phyloP scores from a whole-genome alignment of 345 rosid species.

The Cardamine occulta region DNA sequence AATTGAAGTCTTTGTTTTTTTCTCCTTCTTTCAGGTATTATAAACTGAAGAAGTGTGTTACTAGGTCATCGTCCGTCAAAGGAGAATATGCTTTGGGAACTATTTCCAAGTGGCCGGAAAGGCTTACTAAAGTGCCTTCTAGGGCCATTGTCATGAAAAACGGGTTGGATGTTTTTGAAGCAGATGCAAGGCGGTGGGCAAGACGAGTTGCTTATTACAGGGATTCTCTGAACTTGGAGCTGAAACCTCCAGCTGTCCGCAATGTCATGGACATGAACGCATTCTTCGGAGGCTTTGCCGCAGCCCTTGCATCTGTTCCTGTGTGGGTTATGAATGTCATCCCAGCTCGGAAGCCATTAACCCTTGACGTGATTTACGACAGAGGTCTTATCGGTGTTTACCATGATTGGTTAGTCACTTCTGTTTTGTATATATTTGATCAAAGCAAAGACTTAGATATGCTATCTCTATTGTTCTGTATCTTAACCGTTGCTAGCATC shows the following conservation, averaged over 20 bases:
- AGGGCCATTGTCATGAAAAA: conserved; percentile 70
- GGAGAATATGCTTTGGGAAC: conserved; percentile 72
- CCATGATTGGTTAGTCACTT: conserved; percentile 72
- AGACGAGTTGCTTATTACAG: conserved; percentile 89
- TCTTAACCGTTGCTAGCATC: conserved; percentile 5
- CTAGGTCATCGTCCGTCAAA: conserved; percentile 56
- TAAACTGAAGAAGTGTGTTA: conserved; percentile 75
- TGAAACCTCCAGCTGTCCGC: conserved; percentile 74
- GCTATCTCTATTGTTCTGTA: neutral
- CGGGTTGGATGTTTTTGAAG: conserved; percentile 81
- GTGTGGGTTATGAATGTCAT: conserved; percentile 97
- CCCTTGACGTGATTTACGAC: conserved; percentile 79
- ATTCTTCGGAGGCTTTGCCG: conserved; percentile 92
- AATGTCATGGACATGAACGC: conserved; percentile 98
- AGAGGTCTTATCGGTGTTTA: conserved; percentile 89
- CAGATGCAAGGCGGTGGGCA: conserved; percentile 84
- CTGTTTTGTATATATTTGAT: neutral
- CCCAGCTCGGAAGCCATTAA: conserved; percentile 77
- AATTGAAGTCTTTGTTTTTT: conserved; percentile 13
- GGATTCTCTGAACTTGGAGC: conserved; percentile 50
- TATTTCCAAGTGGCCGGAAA: conserved; percentile 80
- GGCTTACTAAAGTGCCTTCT: conserved; percentile 71
- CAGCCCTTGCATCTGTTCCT: conserved; percentile 76
- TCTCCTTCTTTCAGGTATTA: conserved; percentile 64
- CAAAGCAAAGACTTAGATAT: conserved; percentile 2